Base-by-base conservation (phyloP, 164 flowering plant genomes). In the Vitis rotundifolia region DNA sequence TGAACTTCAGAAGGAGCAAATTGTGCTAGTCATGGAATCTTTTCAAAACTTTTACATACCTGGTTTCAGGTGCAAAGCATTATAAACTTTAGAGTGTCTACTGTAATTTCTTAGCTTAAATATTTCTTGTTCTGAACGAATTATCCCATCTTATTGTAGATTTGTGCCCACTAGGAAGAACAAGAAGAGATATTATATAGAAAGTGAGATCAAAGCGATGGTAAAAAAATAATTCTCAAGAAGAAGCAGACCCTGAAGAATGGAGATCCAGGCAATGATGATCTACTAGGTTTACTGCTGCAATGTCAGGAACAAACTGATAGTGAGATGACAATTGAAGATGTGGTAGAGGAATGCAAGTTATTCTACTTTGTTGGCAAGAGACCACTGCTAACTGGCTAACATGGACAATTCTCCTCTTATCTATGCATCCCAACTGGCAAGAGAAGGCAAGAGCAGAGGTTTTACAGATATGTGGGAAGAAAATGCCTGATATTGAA, bases 281-380 rank as follows among this genome's bases (percentile, higher is more conserved):
- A 83, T 70, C 73, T 81, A 47, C 67, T 83, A 60, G 73, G 76
- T 66, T 48, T 83, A 67, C 64, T 83, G 13, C 61, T 83, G 74
- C 79, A 75, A 55, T 74, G 64, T 66, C 68, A 58, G 44, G 69
- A 61, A 16, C 9, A 74, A 29, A 18, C 37, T 11, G 67, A 61
- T 2, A 59, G 13, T 48, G 62, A 64, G 62, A 73, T 88, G 84
- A 81, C 75, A 47, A 71, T 67, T 47, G 84, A 86, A 16, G 89
- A 84, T 11, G 64, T 84, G 14, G 79, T 84, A 15, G 89, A 83
- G 51, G 87, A 86, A 68, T 84, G 89, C 77, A 84, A 84, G 71
- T 50, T 73, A 16, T 86, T 88, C 70, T 82, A 84, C 75, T 69
- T 84, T 51, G 88, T 86, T n/a, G 85, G 85, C 37, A 81, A 59